These are phyloP conservation scores for Macrotyloma uniflorum DNA, from an alignment of 306 rosid species.

Conservation along the genomic window DNA sequence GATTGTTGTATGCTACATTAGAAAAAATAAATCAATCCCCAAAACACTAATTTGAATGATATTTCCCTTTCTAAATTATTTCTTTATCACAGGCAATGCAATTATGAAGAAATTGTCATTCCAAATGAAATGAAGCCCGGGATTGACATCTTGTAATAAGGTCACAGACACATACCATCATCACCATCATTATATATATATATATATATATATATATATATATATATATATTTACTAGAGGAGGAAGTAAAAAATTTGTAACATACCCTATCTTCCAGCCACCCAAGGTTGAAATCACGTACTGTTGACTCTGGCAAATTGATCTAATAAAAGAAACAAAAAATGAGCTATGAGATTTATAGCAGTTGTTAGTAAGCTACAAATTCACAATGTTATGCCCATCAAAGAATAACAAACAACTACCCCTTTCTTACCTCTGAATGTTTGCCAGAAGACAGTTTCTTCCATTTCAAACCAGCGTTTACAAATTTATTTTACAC, in stretches of 20 bases:
- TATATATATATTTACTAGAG: not conserved
- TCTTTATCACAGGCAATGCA: slow-evolving; percentile 14
- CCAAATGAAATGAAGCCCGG: slow-evolving; percentile 2
- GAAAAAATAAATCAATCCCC: not conserved
- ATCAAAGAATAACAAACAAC: slow-evolving; percentile 35
- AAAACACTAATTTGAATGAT: not conserved
- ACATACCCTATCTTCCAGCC: slow-evolving; percentile 34
- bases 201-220: no score
- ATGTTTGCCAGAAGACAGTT: slow-evolving; percentile 22
- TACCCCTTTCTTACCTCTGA: slow-evolving; percentile 33
- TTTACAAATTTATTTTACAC: not conserved
- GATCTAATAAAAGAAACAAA: slow-evolving; percentile 32
- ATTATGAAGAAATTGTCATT: slow-evolving; percentile 14
- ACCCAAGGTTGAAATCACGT: slow-evolving; percentile 26
- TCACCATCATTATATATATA: no score
- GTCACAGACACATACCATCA: not conserved
- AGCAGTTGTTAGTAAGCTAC: not conserved
- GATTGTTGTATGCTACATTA: not conserved
- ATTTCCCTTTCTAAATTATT: not conserved
- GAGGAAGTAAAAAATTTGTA: not conserved
- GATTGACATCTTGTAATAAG: not conserved
- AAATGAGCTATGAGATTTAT: slow-evolving; percentile 19
- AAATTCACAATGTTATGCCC: slow-evolving; percentile 9
- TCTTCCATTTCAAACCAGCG: slow-evolving; percentile 27
- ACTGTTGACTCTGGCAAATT: slow-evolving; percentile 13